These are phyloP conservation scores for Dactylorhiza incarnata DNA, from an alignment of 106 monocot species.

Conservation along the genomic window DNA sequence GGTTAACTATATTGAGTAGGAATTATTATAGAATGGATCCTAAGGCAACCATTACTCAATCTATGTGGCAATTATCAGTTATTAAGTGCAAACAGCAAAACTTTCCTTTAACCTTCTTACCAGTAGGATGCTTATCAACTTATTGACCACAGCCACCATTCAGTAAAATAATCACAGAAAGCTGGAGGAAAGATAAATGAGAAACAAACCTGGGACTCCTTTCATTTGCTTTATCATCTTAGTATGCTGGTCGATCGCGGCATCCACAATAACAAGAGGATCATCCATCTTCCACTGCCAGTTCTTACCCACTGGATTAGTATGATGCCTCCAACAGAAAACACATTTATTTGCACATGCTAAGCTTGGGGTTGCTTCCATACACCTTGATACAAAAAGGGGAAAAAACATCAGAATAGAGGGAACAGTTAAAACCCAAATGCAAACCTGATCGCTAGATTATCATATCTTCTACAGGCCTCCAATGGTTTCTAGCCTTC, in stretches of 20 bases:
- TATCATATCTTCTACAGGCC: neutral
- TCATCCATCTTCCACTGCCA: conserved; percentile 98
- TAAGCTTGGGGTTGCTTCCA: conserved; percentile 98
- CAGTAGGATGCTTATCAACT: neutral
- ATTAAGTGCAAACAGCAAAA: neutral
- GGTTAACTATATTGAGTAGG: neutral
- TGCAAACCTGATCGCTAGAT: neutral
- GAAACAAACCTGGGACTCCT: conserved; percentile 83
- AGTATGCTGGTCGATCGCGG: conserved; percentile 76
- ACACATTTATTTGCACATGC: conserved; percentile 99
- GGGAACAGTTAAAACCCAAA: neutral
- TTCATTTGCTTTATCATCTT: conserved; percentile 99
- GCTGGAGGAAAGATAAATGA: neutral
- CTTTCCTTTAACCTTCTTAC: neutral
- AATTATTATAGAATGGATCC: neutral
- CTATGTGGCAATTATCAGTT: neutral
- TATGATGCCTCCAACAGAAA: conserved; percentile 99
- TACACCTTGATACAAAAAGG: conserved; percentile 43
- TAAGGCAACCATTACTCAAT: neutral
- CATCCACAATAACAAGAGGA: conserved; percentile 80
- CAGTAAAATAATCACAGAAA: neutral
- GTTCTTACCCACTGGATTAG: conserved; percentile 94
- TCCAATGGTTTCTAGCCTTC: neutral
- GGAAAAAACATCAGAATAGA: neutral
- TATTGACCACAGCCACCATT: neutral